Percentiles rank a stretch among this genome's conserved stretches.
Conservation (phyloP, 2,329 filamentous ascomycete species). For the Fusarium sp. region DNA sequence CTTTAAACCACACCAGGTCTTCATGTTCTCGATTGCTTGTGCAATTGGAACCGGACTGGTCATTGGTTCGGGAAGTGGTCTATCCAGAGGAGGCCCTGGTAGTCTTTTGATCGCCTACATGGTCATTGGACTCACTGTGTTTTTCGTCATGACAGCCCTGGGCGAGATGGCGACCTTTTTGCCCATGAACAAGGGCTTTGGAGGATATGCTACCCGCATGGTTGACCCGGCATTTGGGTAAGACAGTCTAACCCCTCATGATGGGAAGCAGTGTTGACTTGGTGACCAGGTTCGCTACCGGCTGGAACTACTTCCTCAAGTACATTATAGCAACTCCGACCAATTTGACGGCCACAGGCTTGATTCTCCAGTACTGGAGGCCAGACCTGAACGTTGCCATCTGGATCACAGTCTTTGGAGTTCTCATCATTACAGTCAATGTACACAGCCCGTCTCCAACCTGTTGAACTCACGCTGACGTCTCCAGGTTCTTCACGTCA, state of each 20-base stretch:
- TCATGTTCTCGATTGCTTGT: conserved; percentile 54
- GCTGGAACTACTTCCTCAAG: conserved; percentile 62
- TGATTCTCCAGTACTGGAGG: conserved; percentile 53
- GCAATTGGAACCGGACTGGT: conserved; percentile 58
- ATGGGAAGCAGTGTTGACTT: not conserved
- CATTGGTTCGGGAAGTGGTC: conserved; percentile 62
- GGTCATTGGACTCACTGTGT: conserved; percentile 62
- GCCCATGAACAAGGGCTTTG: conserved; percentile 45
- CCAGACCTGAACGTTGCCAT: conserved; percentile 53
- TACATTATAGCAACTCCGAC: conserved; percentile 53
- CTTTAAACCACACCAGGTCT: conserved; percentile 46
- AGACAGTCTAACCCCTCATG: not conserved
- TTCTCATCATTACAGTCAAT: conserved; percentile 50
- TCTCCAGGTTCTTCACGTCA: conserved; percentile 49
- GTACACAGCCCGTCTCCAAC: not conserved
- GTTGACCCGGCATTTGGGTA: conserved; percentile 48
- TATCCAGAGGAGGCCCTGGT: conserved; percentile 60
- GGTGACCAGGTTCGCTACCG: conserved; percentile 53
- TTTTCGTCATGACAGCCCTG: conserved; percentile 64
- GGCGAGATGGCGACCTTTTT: conserved; percentile 49
- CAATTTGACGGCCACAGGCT: conserved; percentile 53
- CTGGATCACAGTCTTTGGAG: conserved; percentile 52
- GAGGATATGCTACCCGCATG: conserved; percentile 45
- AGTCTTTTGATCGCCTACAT: conserved; percentile 54
- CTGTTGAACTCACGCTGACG: not conserved